Evolutionary conservation across 2,329 filamentous ascomycete genomes (phyloP).

Genomic region (Aspergillus unguis): DNA sequence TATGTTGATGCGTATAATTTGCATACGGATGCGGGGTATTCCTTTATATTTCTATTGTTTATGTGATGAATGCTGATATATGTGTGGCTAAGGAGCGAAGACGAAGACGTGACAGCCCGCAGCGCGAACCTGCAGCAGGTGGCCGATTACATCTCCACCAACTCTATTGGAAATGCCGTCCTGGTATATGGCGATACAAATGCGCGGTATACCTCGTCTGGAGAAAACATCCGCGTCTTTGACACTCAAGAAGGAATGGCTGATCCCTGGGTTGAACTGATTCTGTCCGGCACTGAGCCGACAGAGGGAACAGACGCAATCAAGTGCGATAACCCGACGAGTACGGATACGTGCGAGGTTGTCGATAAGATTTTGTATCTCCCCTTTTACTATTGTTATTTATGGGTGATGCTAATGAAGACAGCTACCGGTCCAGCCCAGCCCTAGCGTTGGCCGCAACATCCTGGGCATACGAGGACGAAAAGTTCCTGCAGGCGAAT

Average conservation of each 20-base stretch:
- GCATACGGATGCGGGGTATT: constrained; percentile 61
- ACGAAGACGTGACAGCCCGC: constrained; percentile 55
- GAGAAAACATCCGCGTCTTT: constrained; percentile 54
- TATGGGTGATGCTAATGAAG: background rate
- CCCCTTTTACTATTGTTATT: background rate
- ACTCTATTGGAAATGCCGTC: constrained; percentile 60
- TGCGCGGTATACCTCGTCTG: constrained; percentile 58
- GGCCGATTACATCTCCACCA: constrained; percentile 53
- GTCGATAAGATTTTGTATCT: constrained; percentile 62
- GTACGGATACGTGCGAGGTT: constrained; percentile 57
- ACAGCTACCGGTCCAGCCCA: constrained; percentile 28
- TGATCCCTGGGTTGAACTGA: constrained; percentile 60
- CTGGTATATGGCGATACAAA: constrained; percentile 65
- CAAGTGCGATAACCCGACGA: constrained; percentile 58
- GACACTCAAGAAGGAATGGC: constrained; percentile 51
- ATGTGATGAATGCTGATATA: background rate
- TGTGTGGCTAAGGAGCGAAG: constrained; percentile 36
- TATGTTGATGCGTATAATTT: constrained; percentile 65
- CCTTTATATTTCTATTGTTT: background rate
- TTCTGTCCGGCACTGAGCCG: constrained; percentile 48
- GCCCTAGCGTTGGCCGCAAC: constrained; percentile 53
- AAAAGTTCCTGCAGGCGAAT: constrained; percentile 55
- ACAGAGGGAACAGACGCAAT: constrained; percentile 34
- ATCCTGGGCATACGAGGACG: constrained; percentile 49
- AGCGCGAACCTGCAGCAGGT: constrained; percentile 60